phyloP scores from a whole-genome alignment of 2,329 filamentous ascomycete genomes.

The Sclerotinia glacialis region DNA sequence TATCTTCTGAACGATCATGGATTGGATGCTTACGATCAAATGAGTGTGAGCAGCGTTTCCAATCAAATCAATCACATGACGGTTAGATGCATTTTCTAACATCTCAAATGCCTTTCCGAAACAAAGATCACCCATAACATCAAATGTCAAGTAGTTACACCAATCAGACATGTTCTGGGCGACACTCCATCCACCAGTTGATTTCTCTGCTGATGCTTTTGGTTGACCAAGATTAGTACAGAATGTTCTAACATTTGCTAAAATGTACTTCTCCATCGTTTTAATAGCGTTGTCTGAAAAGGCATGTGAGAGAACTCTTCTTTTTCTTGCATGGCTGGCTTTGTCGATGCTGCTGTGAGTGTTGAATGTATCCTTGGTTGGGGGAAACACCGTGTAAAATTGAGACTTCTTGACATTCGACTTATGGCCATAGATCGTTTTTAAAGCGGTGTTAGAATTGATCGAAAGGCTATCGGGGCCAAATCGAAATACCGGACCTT shows the following conservation, averaged over 20 bases:
- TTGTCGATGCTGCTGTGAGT: slow-evolving; percentile 72
- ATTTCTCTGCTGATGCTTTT: slow-evolving; percentile 42
- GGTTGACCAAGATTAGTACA: slow-evolving; percentile 51
- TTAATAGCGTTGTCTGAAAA: slow-evolving; percentile 47
- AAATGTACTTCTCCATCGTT: slow-evolving; percentile 38
- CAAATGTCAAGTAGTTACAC: slow-evolving; percentile 46
- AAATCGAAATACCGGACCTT: slow-evolving; percentile 65
- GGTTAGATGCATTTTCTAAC: slow-evolving; percentile 51
- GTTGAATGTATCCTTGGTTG: slow-evolving; percentile 62
- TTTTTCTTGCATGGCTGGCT: slow-evolving; percentile 65
- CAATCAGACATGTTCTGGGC: slow-evolving; percentile 58
- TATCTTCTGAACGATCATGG: neutral
- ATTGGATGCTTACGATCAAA: slow-evolving; percentile 51
- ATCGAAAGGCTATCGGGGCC: slow-evolving; percentile 76
- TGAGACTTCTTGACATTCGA: slow-evolving; percentile 64
- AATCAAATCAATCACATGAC: slow-evolving; percentile 65
- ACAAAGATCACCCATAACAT: slow-evolving; percentile 51
- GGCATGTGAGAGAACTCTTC: slow-evolving; percentile 61
- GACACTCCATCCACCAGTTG: slow-evolving; percentile 47
- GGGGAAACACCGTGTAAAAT: slow-evolving; percentile 72
- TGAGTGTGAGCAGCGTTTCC: slow-evolving; percentile 66
- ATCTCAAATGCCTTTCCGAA: slow-evolving; percentile 52
- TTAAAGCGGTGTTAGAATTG: slow-evolving; percentile 67
- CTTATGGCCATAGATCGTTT: slow-evolving; percentile 63
- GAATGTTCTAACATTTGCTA: slow-evolving; percentile 50